Percentiles rank a stretch among this genome's conserved stretches.
Conservation (phyloP, 1,139 yeast genomes). For the Scheffersomyces insectosa region DNA sequence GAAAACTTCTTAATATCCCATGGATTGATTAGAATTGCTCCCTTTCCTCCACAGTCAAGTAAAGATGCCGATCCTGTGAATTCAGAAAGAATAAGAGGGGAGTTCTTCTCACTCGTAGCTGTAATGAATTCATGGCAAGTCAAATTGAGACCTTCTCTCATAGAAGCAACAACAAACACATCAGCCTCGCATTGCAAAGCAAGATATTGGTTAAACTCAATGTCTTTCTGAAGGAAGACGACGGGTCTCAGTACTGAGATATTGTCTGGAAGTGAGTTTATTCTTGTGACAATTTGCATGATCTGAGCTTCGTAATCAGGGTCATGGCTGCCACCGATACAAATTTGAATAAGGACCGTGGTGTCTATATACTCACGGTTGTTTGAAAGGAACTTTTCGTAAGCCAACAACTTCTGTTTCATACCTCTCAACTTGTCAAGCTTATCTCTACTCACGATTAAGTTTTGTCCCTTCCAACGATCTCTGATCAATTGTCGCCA, state of each 20-base stretch:
- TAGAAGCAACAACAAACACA: slow-evolving; percentile 80
- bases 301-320: slow-evolving; percentile 69
- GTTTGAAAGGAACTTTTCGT: slow-evolving; percentile 68
- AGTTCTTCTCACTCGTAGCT: slow-evolving; percentile 68
- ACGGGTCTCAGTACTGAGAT: slow-evolving; percentile 84
- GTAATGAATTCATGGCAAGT: slow-evolving; percentile 93
- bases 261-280: slow-evolving; percentile 72
- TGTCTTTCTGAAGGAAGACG: slow-evolving; percentile 81
- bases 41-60: slow-evolving; percentile 50
- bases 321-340: slow-evolving; percentile 59
- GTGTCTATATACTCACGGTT: slow-evolving; percentile 72
- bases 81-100: slow-evolving; percentile 86
- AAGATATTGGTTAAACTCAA: slow-evolving; percentile 84
- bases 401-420: slow-evolving; percentile 83
- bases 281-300: slow-evolving; percentile 77
- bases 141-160: slow-evolving; percentile 95
- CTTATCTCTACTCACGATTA: slow-evolving; percentile 87
- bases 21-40: slow-evolving; percentile 83
- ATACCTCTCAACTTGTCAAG: slow-evolving; percentile 86
- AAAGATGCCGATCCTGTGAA: slow-evolving; percentile 92
- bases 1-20: slow-evolving; percentile 79
- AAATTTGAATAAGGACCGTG: slow-evolving; percentile 81
- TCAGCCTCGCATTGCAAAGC: slow-evolving; percentile 88
- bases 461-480: slow-evolving; percentile 69
- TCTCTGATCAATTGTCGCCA: slow-evolving; percentile 77